phyloP scores from a whole-genome alignment of 192 early-diverging fungal species.

The Linnemannia schmuckeri region DNA sequence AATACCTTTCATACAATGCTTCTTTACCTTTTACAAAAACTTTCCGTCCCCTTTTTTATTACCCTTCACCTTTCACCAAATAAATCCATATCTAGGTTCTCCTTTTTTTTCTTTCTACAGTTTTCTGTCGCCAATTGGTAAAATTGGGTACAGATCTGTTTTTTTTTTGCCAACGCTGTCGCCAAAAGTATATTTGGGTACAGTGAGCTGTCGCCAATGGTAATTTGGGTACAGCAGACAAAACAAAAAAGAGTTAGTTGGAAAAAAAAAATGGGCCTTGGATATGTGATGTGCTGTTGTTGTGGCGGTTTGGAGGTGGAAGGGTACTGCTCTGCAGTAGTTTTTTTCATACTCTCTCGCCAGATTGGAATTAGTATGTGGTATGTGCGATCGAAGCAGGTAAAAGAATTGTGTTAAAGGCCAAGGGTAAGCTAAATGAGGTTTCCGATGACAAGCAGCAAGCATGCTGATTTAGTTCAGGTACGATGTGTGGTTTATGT shows the following conservation, averaged over 20 bases:
- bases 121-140: conserved; percentile 28
- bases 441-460: too few species aligned
- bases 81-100: neutral
- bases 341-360: too few species aligned
- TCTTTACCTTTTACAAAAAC: conserved; percentile 1
- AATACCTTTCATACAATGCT: neutral
- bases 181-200: neutral
- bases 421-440: too few species aligned
- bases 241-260: neutral
- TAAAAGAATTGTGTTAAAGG: too few species aligned
- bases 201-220: conserved; percentile 19
- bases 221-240: conserved; percentile 4
- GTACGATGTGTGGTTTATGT: too few species aligned
- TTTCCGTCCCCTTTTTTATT: neutral
- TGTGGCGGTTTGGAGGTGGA: too few species aligned
- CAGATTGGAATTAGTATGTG: too few species aligned
- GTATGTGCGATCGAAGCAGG: too few species aligned
- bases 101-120: neutral
- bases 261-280: conserved; percentile 2
- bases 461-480: too few species aligned
- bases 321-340: too few species aligned
- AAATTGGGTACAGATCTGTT: conserved; percentile 34
- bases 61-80: neutral
- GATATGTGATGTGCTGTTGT: too few species aligned
- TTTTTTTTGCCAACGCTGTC: neutral